Evolutionary conservation across 1,139 yeast species (phyloP).

Genomic region (Waltiozyma sp.): DNA sequence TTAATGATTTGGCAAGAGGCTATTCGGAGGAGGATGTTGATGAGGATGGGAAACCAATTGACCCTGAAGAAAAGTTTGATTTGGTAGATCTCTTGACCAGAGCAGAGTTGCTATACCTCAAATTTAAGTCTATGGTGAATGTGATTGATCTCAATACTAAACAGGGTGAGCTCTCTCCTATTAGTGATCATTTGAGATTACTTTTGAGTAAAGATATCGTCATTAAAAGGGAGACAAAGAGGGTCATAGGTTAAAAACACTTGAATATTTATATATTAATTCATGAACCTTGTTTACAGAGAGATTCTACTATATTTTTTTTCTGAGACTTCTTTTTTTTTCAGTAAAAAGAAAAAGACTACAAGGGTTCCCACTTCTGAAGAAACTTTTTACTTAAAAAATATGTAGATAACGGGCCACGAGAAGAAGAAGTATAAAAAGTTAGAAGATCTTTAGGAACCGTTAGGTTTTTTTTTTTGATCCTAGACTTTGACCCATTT

Average conservation of each 20-base stretch:
- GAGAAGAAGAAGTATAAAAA: too few species aligned
- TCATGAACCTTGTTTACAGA: too few species aligned
- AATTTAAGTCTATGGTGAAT: slow-evolving; percentile 69
- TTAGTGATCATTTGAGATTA: slow-evolving; percentile 45
- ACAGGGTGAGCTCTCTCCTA: slow-evolving; percentile 17
- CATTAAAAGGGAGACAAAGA: slow-evolving; percentile 45
- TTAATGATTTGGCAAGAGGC: slow-evolving; percentile 78
- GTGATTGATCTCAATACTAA: slow-evolving; percentile 53
- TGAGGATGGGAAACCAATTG: not conserved
- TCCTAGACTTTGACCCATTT: too few species aligned
- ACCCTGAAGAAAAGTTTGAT: slow-evolving; percentile 21
- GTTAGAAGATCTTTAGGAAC: too few species aligned
- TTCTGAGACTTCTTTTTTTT: too few species aligned
- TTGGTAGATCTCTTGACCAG: slow-evolving; percentile 66
- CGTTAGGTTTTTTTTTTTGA: too few species aligned
- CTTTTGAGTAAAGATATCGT: slow-evolving; percentile 51
- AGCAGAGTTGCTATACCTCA: slow-evolving; percentile 70
- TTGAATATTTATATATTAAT: too few species aligned
- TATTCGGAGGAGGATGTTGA: slow-evolving; percentile 21
- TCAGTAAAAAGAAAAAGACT: too few species aligned
- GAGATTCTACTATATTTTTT: too few species aligned
- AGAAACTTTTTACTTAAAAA: too few species aligned
- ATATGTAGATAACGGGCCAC: too few species aligned
- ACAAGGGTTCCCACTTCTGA: too few species aligned
- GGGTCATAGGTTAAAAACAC: slow-evolving; percentile 8